Evolutionary conservation across 1,284 basidiomycete genomes (phyloP).

Genomic region (Ceratobasidium sp.): DNA sequence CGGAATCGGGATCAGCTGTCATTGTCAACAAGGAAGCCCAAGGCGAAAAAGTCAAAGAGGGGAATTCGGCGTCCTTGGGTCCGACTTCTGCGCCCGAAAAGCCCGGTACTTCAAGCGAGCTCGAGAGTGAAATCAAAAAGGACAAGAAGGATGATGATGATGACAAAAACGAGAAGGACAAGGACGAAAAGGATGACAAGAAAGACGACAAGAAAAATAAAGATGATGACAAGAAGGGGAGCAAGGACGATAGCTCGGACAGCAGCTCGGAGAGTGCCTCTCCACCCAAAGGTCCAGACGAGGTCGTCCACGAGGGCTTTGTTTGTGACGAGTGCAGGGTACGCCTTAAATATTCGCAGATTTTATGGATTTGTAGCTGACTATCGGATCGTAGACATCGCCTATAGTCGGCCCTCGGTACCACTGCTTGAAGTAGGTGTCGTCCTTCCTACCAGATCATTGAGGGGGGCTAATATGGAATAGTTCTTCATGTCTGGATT

Average conservation of each 20-base stretch:
- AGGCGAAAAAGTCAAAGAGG: background rate
- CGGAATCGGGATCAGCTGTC: conserved; percentile 1
- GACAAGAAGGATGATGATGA: background rate
- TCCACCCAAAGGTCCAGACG: background rate
- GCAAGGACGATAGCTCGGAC: background rate
- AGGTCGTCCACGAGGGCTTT: background rate
- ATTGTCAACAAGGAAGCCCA: background rate
- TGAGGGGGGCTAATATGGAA: too few relatives aligned
- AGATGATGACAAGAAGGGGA: background rate
- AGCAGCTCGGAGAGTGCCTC: background rate
- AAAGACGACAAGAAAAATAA: conserved; percentile 1
- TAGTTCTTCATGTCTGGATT: conserved; percentile 34
- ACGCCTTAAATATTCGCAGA: background rate
- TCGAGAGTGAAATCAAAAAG: conserved; percentile 9
- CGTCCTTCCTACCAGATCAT: too few relatives aligned
- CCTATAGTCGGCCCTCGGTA: conserved; percentile 40
- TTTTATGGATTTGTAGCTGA: background rate
- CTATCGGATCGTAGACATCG: background rate
- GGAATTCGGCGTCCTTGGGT: background rate
- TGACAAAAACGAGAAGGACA: background rate
- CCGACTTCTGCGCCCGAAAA: background rate
- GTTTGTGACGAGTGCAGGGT: conserved; percentile 39
- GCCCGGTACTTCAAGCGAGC: background rate
- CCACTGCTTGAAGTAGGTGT: conserved; percentile 38
- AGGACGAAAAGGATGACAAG: background rate